phyloP scores from a whole-genome alignment of 495 filamentous ascomycete species.

The Talaromyces stipitatus region DNA sequence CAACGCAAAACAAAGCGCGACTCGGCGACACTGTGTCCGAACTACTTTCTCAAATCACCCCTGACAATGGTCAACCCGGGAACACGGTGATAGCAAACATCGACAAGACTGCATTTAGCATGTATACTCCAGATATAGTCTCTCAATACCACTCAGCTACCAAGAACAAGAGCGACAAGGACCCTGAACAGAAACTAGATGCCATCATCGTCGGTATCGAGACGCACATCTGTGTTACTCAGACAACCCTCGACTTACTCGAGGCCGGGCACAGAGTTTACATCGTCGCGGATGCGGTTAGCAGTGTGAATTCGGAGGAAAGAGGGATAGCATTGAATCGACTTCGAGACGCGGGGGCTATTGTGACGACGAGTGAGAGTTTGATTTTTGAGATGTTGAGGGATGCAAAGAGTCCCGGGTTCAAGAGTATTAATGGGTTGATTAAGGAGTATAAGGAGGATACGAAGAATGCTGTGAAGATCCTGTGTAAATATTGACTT shows the following conservation, averaged over 20 bases:
- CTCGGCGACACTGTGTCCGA: slow-evolving; percentile 75
- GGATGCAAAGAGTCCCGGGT: slow-evolving; percentile 65
- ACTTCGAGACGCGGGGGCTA: slow-evolving; percentile 66
- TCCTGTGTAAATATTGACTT: slow-evolving; percentile 44
- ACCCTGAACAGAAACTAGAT: slow-evolving; percentile 13
- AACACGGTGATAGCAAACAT: slow-evolving; percentile 43
- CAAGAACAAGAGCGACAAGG: background rate
- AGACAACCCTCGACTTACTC: slow-evolving; percentile 80
- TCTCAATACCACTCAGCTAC: slow-evolving; percentile 4
- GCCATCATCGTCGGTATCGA: slow-evolving; percentile 72
- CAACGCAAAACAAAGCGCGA: slow-evolving; percentile 69
- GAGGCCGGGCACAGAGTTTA: slow-evolving; percentile 73
- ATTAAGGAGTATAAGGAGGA: slow-evolving; percentile 68
- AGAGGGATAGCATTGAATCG: slow-evolving; percentile 68
- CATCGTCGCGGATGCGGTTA: slow-evolving; percentile 85
- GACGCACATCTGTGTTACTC: slow-evolving; percentile 87
- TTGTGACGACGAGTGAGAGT: slow-evolving; percentile 84
- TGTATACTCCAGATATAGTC: slow-evolving; percentile 51
- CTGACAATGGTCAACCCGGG: slow-evolving; percentile 5
- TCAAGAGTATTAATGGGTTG: slow-evolving; percentile 61
- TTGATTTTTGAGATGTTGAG: slow-evolving; percentile 90
- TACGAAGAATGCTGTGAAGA: slow-evolving; percentile 58
- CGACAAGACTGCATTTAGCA: slow-evolving; percentile 89
- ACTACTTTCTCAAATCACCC: slow-evolving; percentile 36
- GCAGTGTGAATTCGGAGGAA: slow-evolving; percentile 76